phyloP scores from a whole-genome alignment of 768 basidiomycete species.

The Tricholoma sp. region DNA sequence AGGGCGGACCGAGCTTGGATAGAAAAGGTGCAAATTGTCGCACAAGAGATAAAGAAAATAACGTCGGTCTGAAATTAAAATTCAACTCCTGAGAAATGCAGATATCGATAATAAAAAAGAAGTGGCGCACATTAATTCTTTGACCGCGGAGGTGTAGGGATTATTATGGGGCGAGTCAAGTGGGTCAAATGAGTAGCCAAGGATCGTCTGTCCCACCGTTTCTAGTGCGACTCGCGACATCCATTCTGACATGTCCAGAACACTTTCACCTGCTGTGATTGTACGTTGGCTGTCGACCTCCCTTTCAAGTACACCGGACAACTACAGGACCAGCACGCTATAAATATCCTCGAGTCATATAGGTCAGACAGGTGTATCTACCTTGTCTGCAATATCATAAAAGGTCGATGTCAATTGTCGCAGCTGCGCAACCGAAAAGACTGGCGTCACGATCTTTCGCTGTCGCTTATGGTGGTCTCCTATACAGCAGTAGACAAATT shows the following conservation, averaged over 20 bases:
- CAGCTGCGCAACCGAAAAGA: slow-evolving; percentile 43
- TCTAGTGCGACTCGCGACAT: slow-evolving; percentile 41
- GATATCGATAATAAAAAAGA: background rate
- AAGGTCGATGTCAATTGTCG: slow-evolving; percentile 39
- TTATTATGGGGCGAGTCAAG: slow-evolving; percentile 37
- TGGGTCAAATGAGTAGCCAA: slow-evolving; percentile 44
- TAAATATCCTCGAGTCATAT: background rate
- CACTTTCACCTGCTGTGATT: slow-evolving; percentile 9
- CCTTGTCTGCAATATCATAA: slow-evolving; percentile 40
- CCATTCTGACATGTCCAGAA: slow-evolving; percentile 44
- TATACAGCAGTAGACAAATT: slow-evolving; percentile 6
- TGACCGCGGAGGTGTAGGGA: slow-evolving; percentile 39
- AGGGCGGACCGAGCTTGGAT: slow-evolving; percentile 34
- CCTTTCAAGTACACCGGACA: slow-evolving; percentile 22
- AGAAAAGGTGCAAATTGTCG: slow-evolving; percentile 43
- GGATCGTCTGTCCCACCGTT: slow-evolving; percentile 36
- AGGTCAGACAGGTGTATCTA: slow-evolving; percentile 14
- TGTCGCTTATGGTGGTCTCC: slow-evolving; percentile 43
- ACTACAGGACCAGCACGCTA: slow-evolving; percentile 13
- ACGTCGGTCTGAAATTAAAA: slow-evolving; percentile 31
- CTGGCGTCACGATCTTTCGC: slow-evolving; percentile 42
- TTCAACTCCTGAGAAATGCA: background rate
- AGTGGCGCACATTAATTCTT: slow-evolving; percentile 36
- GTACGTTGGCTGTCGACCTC: slow-evolving; percentile 15
- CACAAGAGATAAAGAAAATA: slow-evolving; percentile 39